Base-by-base conservation (phyloP, 2,329 filamentous ascomycete genomes). In the Diaporthe batatas region DNA sequence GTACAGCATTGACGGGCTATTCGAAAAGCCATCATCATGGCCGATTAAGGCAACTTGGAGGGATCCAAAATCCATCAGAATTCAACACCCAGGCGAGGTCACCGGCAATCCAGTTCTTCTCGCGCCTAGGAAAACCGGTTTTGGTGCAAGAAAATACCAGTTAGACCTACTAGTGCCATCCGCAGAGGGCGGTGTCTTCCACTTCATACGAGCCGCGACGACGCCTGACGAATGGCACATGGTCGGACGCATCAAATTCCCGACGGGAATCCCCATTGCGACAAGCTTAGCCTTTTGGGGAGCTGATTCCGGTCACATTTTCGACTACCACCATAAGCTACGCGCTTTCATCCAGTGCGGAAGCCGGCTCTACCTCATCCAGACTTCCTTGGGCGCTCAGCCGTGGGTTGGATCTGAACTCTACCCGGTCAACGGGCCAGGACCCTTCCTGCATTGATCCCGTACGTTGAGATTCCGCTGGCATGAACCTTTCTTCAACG, bases 351-450 rank as follows among this genome's bases (percentile, higher is more conserved):
- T 59, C 34, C 55, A 59, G 34, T 59, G 55, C 12, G 34, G 55
- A 23, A 34, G 55, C 18, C 21, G 34, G 23, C 34, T 59, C n/a
- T 42, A 39, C 6, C n/a, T 59, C 6, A 59, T 59, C 14, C 8
- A 25, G n/a, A 42, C 55, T 12, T 0, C 6, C 1, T 6, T 25
- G 3, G 32, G n/a, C 12, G 8, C 64, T 42, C 14, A 1, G 12
- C 64, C 64, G 1, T 68, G 64, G 64, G 32, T 8, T 29, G 64
- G 64, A 51, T 68, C n/a, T n/a, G 21, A 23, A 23, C 32, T 68
- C 12, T 29, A 68, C 32, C 64, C 11, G 4, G 39, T 68, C 11
- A 21, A 54, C 1, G 32, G 64, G 14, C 64, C 64, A 54, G 64
- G 64, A 39, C 64, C 47, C 1, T 68, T 68, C n/a, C 42, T 54